These are phyloP conservation scores for Pelargonium nanum DNA, from an alignment of 345 rosid species.

Conservation along the genomic window DNA sequence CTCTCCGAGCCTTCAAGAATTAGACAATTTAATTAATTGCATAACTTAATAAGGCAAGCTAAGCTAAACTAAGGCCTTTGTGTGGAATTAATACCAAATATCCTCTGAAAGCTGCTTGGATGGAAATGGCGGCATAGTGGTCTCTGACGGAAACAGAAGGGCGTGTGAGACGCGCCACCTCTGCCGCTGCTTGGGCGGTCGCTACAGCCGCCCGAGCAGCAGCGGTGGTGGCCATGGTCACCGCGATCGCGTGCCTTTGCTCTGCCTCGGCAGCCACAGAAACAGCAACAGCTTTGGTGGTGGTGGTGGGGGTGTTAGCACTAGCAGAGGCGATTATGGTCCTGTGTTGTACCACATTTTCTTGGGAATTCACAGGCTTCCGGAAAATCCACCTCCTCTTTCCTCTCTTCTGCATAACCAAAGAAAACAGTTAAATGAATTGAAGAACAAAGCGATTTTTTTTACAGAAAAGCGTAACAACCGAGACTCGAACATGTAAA, in stretches of 20 bases:
- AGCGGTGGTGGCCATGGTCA: constrained; percentile 43
- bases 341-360: constrained; percentile 23
- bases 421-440: neutral
- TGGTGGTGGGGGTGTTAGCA: neutral
- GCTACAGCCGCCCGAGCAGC: constrained; percentile 58
- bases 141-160: constrained; percentile 33
- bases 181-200: constrained; percentile 45
- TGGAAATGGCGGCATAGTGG: constrained; percentile 55
- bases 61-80: too few relatives aligned
- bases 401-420: constrained; percentile 47
- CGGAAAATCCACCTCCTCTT: constrained; percentile 60
- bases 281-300: neutral
- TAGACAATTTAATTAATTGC: too few relatives aligned
- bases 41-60: too few relatives aligned
- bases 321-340: constrained; percentile 13
- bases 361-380: constrained; percentile 36
- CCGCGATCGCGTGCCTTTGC: constrained; percentile 37
- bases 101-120: constrained; percentile 76
- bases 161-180: constrained; percentile 38
- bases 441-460: neutral
- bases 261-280: constrained; percentile 14
- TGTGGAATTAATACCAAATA: constrained; percentile 40
- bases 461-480: neutral
- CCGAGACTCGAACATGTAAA: neutral
- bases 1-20: constrained; percentile 65